Evolutionary conservation across 768 basidiomycete species (phyloP).

Genomic region (Porphyrellus cyaneotinctus): DNA sequence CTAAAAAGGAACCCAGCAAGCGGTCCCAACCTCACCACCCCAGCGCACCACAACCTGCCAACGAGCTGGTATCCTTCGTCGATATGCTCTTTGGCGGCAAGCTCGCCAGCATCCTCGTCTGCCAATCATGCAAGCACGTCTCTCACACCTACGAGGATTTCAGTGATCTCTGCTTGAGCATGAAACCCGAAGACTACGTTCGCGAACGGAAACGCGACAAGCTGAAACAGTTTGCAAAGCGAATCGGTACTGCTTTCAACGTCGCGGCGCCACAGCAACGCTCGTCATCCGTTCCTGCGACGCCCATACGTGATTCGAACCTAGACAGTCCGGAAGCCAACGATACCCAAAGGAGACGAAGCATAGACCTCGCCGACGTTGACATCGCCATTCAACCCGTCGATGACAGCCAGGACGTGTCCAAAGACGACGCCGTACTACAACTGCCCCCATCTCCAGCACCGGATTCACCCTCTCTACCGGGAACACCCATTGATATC

Average conservation of each 20-base stretch:
- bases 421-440: background rate
- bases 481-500: constrained; percentile 14
- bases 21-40: constrained; percentile 1
- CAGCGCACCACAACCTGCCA: constrained; percentile 11
- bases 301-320: constrained; percentile 28
- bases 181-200: constrained; percentile 76
- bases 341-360: constrained; percentile 30
- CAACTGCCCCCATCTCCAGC: constrained; percentile 3
- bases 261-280: constrained; percentile 38
- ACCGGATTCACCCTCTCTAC: constrained; percentile 10
- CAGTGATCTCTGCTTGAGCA: constrained; percentile 86
- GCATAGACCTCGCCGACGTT: constrained; percentile 32
- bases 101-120: constrained; percentile 88
- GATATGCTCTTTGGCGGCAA: constrained; percentile 91
- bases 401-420: background rate
- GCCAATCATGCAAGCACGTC: constrained; percentile 90
- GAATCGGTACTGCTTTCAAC: constrained; percentile 36
- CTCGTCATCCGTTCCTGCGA: constrained; percentile 56
- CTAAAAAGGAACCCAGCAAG: constrained; percentile 38
- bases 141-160: constrained; percentile 82
- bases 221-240: constrained; percentile 69
- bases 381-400: constrained; percentile 25
- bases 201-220: constrained; percentile 73
- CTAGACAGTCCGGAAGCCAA: constrained; percentile 30
- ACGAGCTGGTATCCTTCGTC: constrained; percentile 65